phyloP scores from a whole-genome alignment of 495 filamentous ascomycete genomes.

The Penicillium lividum region DNA sequence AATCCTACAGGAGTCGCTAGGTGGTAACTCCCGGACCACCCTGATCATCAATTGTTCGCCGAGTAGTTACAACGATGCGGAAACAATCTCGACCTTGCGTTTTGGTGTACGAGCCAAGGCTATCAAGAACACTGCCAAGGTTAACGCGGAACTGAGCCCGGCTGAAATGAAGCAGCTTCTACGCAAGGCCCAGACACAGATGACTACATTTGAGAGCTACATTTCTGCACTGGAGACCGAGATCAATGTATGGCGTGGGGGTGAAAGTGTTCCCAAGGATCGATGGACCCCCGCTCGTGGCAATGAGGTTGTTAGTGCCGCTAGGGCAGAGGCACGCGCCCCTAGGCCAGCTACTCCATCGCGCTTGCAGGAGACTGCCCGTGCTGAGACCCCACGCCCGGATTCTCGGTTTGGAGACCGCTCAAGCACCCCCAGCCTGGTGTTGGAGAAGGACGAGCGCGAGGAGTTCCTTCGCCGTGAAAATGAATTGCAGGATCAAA shows the following conservation, averaged over 20 bases:
- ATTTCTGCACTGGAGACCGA: constrained; percentile 83
- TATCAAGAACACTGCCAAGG: constrained; percentile 99
- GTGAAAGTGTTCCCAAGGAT: constrained; percentile 87
- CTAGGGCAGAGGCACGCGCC: constrained; percentile 60
- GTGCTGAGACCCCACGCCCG: constrained; percentile 64
- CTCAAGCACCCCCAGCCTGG: constrained; percentile 81
- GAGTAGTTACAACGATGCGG: constrained; percentile 95
- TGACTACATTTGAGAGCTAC: constrained; percentile 84
- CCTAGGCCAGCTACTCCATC: constrained; percentile 81
- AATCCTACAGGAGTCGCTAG: constrained; percentile 93
- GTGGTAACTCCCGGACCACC: constrained; percentile 95
- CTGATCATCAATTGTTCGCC: constrained; percentile 98
- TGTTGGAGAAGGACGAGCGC: constrained; percentile 92
- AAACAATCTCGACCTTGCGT: constrained; percentile 88
- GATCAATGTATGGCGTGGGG: constrained; percentile 80
- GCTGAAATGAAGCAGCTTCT: constrained; percentile 89
- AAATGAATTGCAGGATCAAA: constrained; percentile 94
- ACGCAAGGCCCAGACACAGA: constrained; percentile 87
- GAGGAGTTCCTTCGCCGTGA: constrained; percentile 95
- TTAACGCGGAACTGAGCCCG: constrained; percentile 96
- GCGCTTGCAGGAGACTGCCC: constrained; percentile 57
- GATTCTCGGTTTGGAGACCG: constrained; percentile 86
- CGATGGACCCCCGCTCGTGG: constrained; percentile 66
- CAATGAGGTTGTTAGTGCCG: constrained; percentile 54
- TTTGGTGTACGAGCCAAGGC: constrained; percentile 97